Evolutionary conservation across 108 stramenopile genomes (phyloP), one percentile per base, ranked within the genome.

Genomic region (Phaeodactylum tricornutum): DNA sequence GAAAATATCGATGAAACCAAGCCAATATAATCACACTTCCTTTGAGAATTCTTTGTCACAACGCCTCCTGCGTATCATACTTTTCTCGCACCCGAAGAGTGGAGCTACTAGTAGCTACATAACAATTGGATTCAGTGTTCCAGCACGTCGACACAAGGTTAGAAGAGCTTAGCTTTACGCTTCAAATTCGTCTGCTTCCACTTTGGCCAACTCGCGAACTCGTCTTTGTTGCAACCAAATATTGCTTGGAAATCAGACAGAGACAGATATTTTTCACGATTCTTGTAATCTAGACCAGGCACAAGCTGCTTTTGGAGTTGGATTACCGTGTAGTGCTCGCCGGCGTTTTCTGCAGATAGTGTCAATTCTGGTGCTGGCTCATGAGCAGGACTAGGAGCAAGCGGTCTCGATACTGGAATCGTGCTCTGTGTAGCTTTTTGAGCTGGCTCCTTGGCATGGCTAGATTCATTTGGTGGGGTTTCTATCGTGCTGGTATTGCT

Each of bases 101-200:
- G n/a, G n/a, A n/a, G n/a, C n/a, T n/a, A n/a, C n/a, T n/a, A n/a
- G n/a, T n/a, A n/a, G n/a, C n/a, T n/a, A n/a, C n/a, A n/a, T n/a
- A n/a, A n/a, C n/a, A n/a, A n/a, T n/a, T n/a, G n/a, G n/a, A n/a
- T n/a, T n/a, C n/a, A n/a, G n/a, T n/a, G n/a, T n/a, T n/a, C n/a
- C n/a, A n/a, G n/a, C n/a, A n/a, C n/a, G n/a, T 42, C 11, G 7
- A 16, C n/a, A 42, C 17, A 8, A 7, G 11, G 7, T 46, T 48
- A 48, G 17, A 48, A 48, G 9, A 48, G 3, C 20, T 48, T 48
- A 27, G 14, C 28, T 9, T 22, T 17, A 16, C 47, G 26, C 47
- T 48, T 48, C 14, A 27, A 14, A 19, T 48, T 48, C 3, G 47
- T 48, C 32, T 48, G 47, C 26, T 48, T 48, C 47, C 47, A 48